A percentile compares a stretch with the other conserved stretches of the same genome.
phyloP scores from a whole-genome alignment of 805 yeast genomes.

The Candida boleticola region DNA sequence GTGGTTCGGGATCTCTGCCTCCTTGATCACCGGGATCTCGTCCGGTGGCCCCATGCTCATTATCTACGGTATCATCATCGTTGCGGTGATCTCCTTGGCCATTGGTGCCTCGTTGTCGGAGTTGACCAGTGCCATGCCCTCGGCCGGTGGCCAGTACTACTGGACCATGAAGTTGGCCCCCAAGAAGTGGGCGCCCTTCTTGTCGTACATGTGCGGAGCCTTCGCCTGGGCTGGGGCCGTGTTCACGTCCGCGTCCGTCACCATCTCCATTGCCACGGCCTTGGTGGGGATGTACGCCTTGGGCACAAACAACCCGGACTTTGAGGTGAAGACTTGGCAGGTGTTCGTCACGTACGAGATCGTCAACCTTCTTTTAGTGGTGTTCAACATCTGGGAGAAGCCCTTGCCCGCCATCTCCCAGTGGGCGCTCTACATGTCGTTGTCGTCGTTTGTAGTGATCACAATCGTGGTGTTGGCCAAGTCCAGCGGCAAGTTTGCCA shows the following conservation, averaged over 20 bases:
- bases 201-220: conserved; percentile 60
- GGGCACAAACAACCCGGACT: conserved; percentile 30
- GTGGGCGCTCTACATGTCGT: conserved; percentile 49
- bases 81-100: conserved; percentile 45
- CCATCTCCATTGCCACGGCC: conserved; percentile 51
- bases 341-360: conserved; percentile 51
- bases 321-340: conserved; percentile 48
- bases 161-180: conserved; percentile 60
- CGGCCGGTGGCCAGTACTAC: conserved; percentile 59
- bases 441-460: conserved; percentile 52
- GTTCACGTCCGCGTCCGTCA: conserved; percentile 60
- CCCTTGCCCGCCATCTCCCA: conserved; percentile 52
- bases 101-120: conserved; percentile 54
- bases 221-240: conserved; percentile 61
- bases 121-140: conserved; percentile 51
- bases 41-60: conserved; percentile 60
- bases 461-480: conserved; percentile 53
- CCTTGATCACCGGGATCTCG: conserved; percentile 51
- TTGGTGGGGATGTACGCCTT: conserved; percentile 51
- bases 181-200: conserved; percentile 42
- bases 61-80: conserved; percentile 54
- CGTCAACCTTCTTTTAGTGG: conserved; percentile 38
- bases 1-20: conserved; percentile 60
- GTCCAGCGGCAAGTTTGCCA: conserved; percentile 51
- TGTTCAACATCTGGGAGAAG: conserved; percentile 51